A percentile compares a stretch with the other conserved stretches of the same genome.
phyloP scores from a whole-genome alignment of 2,329 filamentous ascomycete species.

The Knoxdaviesia capensis region DNA sequence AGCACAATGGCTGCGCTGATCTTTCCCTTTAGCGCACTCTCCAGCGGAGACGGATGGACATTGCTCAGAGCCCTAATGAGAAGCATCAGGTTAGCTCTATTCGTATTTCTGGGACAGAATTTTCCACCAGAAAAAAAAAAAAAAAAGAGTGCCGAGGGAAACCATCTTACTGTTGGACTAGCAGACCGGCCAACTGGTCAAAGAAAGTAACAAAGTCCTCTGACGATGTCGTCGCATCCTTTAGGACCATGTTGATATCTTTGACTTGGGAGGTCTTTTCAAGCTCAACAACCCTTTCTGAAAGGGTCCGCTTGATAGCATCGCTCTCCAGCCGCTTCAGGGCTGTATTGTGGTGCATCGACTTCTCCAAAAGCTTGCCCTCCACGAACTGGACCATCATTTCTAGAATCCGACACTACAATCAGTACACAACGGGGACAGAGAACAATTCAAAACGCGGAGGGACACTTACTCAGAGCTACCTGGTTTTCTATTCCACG shows the following conservation, averaged over 20 bases:
- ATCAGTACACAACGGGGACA: not conserved
- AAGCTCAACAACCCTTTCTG: slow-evolving; percentile 53
- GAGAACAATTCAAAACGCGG: not conserved
- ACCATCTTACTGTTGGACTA: slow-evolving; percentile 50
- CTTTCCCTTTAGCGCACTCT: slow-evolving; percentile 46
- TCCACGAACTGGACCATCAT: slow-evolving; percentile 93
- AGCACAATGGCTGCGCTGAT: slow-evolving; percentile 76
- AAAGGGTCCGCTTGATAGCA: slow-evolving; percentile 51
- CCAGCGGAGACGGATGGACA: slow-evolving; percentile 42
- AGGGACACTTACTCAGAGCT: slow-evolving; percentile 45
- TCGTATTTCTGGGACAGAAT: not conserved
- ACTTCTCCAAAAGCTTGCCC: slow-evolving; percentile 72
- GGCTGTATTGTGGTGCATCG: slow-evolving; percentile 59
- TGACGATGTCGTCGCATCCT: slow-evolving; percentile 54
- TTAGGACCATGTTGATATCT: slow-evolving; percentile 80
- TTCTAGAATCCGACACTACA: slow-evolving; percentile 20
- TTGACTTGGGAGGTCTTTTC: slow-evolving; percentile 60
- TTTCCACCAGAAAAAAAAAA: not conserved
- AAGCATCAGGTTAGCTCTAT: slow-evolving; percentile 1
- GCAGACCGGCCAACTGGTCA: slow-evolving; percentile 64
- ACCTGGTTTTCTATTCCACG: slow-evolving; percentile 88
- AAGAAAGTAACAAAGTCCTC: slow-evolving; percentile 98
- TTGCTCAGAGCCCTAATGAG: slow-evolving; percentile 52
- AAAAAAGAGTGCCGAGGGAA: no score
- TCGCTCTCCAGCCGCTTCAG: slow-evolving; percentile 57